Evolutionary conservation across 2,329 filamentous ascomycete genomes (phyloP), one percentile per base, ranked within the genome.

Genomic region (Botrytis porri): DNA sequence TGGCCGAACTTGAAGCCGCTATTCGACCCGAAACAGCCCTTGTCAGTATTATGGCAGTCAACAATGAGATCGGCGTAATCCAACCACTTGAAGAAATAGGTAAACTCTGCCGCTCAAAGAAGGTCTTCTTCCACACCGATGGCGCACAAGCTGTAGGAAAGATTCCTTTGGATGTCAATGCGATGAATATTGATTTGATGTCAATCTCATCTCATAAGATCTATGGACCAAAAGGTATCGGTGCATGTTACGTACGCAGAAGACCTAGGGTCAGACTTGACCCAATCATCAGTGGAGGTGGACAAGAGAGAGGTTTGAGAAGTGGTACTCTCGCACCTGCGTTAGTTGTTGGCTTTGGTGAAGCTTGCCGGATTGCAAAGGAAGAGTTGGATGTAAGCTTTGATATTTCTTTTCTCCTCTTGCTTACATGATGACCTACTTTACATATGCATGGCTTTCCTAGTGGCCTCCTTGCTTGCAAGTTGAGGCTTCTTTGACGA

Each of bases 31-130:
- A 98, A 74, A 99, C 96, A 22, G 91, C 90, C 61, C 85, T 99
- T 43, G 95, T 98, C 83, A 98, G 95, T 81, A 93, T 99, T 83
- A 99, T 99, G 96, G 91, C 96, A 0, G 96, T 99, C 80, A 99
- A 99, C 86, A 99, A 99, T 83, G 96, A 99, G 84, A 98, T 99
- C 79, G 96, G 96, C 80, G 96, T 99, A n/a, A 97, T 99, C 73
- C 96, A 99, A 83, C 96, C 96, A 0, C 84, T 99, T 73, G 93
- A 94, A 78, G 90, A 97, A 84, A 99, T 99, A 81, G 96, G 96
- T 80, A 92, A 92, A 83, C 86, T 99, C 22, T 99, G 96, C 83
- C 90, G 96, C 69, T 88, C 90, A 71, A 96, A 93, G 83, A 98
- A 98, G 86, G 87, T 98, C 62, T 99, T 98, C 84, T 99, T 99